Conservation (phyloP, 148 eudicot genomes). For the Chenopodium album region DNA sequence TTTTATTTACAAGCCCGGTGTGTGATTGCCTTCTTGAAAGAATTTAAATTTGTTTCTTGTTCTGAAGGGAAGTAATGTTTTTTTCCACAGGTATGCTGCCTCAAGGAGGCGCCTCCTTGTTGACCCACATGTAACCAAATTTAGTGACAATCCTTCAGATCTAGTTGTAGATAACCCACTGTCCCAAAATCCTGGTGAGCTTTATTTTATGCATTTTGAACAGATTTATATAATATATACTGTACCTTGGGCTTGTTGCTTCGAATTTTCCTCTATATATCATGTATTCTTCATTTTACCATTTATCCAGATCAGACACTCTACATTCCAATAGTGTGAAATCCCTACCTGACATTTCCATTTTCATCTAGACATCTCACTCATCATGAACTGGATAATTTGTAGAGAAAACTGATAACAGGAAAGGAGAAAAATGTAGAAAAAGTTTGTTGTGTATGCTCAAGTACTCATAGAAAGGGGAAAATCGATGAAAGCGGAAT, state of each 20-base stretch:
- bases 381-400: not conserved
- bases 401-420: not conserved
- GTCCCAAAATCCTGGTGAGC: conserved; percentile 87
- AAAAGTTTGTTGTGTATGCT: not conserved
- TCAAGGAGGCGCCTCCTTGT: conserved; percentile 71
- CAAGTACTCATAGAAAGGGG: not conserved
- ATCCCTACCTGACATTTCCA: not conserved
- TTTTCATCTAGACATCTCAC: not conserved
- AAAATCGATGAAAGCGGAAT: not conserved
- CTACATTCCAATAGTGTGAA: not conserved
- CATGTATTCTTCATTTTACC: not conserved
- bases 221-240: not conserved
- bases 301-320: not conserved
- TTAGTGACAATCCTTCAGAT: conserved; percentile 59
- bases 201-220: not conserved
- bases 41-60: conserved; percentile 2
- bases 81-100: conserved; percentile 64
- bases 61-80: conserved; percentile 14
- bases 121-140: conserved; percentile 68
- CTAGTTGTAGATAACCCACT: conserved; percentile 79
- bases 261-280: not conserved
- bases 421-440: not conserved
- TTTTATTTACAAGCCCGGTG: too few relatives aligned
- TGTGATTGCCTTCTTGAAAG: not conserved
- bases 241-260: not conserved